phyloP scores from a whole-genome alignment of 2,329 filamentous ascomycete species.

The Diaporthe ilicicola region DNA sequence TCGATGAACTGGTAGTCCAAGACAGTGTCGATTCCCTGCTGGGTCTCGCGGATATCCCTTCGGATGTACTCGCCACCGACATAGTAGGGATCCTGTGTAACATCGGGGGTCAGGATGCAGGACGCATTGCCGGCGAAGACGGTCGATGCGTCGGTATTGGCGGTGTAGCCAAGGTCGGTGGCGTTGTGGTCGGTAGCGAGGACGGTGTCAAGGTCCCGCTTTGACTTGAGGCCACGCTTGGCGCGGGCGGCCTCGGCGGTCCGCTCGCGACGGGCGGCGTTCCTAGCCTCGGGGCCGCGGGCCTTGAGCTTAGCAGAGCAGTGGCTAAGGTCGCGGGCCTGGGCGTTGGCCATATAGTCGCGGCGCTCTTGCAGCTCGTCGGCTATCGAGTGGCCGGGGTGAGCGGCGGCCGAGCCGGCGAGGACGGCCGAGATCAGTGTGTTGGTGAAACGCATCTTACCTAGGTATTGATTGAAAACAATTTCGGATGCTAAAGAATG shows the following conservation, averaged over 20 bases:
- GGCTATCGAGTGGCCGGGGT: slow-evolving; percentile 58
- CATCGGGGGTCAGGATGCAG: slow-evolving; percentile 56
- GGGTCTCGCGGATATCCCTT: slow-evolving; percentile 54
- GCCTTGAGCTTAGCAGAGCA: slow-evolving; percentile 56
- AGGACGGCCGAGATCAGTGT: slow-evolving; percentile 36
- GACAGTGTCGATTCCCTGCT: slow-evolving; percentile 57
- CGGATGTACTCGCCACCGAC: slow-evolving; percentile 61
- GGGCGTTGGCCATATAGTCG: slow-evolving; percentile 50
- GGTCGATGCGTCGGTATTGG: slow-evolving; percentile 40
- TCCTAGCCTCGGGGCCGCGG: slow-evolving; percentile 54
- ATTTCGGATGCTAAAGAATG: neutral
- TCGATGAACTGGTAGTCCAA: slow-evolving; percentile 64
- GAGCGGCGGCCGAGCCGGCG: slow-evolving; percentile 42
- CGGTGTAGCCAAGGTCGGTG: slow-evolving; percentile 43
- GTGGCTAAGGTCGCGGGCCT: slow-evolving; percentile 53
- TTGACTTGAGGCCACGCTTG: slow-evolving; percentile 43
- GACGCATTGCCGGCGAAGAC: slow-evolving; percentile 49
- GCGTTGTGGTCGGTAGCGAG: slow-evolving; percentile 47
- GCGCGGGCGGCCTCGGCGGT: slow-evolving; percentile 51
- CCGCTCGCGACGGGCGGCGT: slow-evolving; percentile 53
- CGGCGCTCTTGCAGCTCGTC: slow-evolving; percentile 60
- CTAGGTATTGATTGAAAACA: neutral
- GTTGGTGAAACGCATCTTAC: slow-evolving; percentile 40
- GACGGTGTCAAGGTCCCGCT: slow-evolving; percentile 43
- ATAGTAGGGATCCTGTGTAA: slow-evolving; percentile 59